Evolutionary conservation across 768 basidiomycete genomes (phyloP), one percentile per base, ranked within the genome.

Genomic region (Austroboletus eburneus): DNA sequence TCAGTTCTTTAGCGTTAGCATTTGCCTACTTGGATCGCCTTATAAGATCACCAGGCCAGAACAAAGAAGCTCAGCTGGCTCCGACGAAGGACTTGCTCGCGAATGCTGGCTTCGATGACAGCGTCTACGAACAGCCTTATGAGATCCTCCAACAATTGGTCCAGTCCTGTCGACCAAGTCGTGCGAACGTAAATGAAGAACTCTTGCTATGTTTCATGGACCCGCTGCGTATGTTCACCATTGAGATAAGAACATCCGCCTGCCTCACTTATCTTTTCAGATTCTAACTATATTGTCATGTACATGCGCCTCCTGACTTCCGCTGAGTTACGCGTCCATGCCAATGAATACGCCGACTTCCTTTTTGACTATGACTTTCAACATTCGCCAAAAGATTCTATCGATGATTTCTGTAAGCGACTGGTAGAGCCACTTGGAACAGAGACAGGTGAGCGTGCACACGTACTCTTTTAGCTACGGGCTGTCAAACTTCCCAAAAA

Each of bases 291-390:
- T 20, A 80, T 91, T 59, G 84, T 90, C 18, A 77, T 84, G 51
- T 91, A 83, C 63, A 74, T 97, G 54, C 79, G 94, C 37, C 72
- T 94, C 46, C 66, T 93, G 17, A 87, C 94, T 5, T 87, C 90
- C 0, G 84, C 91, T 3, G 81, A 90, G 65, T 86, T 95, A 49
- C 83, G 85, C 18, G 60, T 54, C 69, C 77, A 8, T n/a, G n/a
- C n/a, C 74, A 79, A 14, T 14, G 56, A 62, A 36, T 92, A 83
- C 59, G 72, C 74, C 14, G 78, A 76, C 17, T 94, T 93, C 71
- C 73, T 95, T 7, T 77, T 85, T 52, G 78, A 90, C 43, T 87
- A 87, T 2, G 86, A 91, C 23, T 78, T 79, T 79, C 75, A 22
- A 75, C 77, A 10, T 75, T 87, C 56, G 69, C 72, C n/a, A n/a